A percentile compares a stretch with the other conserved stretches of the same genome.
phyloP scores from a whole-genome alignment of 768 basidiomycete species.

The Pisolithus tinctorius region DNA sequence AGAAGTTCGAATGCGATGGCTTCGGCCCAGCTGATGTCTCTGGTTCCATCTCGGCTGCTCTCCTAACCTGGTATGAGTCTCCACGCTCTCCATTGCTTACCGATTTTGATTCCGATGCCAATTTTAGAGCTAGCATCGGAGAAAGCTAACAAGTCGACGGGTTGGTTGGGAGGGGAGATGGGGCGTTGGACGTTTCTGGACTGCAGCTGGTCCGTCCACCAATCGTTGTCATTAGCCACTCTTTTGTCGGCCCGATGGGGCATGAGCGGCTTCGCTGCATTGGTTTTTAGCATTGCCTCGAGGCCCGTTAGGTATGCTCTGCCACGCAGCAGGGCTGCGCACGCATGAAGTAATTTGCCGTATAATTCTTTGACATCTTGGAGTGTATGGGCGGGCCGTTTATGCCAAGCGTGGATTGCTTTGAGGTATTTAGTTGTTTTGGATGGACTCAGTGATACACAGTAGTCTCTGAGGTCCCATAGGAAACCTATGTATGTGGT shows the following conservation, averaged over 20 bases:
- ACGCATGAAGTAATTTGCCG: constrained; percentile 4
- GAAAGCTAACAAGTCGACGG: constrained; percentile 11
- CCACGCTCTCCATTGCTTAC: constrained; percentile 27
- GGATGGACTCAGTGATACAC: constrained; percentile 20
- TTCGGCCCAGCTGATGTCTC: too few relatives aligned
- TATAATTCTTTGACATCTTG: constrained; percentile 1
- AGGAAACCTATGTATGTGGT: constrained; percentile 21
- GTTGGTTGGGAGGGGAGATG: not conserved
- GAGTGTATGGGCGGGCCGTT: not conserved
- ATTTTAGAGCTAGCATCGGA: constrained; percentile 35
- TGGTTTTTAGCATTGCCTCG: constrained; percentile 29
- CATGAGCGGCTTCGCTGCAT: constrained; percentile 23
- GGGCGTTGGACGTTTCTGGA: not conserved
- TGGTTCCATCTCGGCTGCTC: too few relatives aligned
- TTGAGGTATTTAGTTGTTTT: constrained; percentile 15
- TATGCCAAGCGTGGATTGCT: not conserved
- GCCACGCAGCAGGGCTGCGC: constrained; percentile 12
- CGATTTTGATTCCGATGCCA: constrained; percentile 31
- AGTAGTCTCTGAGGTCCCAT: constrained; percentile 12
- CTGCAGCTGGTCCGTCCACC: constrained; percentile 23
- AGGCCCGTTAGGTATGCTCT: constrained; percentile 35
- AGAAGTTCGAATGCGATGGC: too few relatives aligned
- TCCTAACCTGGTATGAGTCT: too few relatives aligned
- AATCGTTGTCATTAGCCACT: constrained; percentile 21
- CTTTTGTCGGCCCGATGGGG: constrained; percentile 9